Conservation (phyloP, 768 basidiomycete genomes). For the Lepiota brunneoincarnata region DNA sequence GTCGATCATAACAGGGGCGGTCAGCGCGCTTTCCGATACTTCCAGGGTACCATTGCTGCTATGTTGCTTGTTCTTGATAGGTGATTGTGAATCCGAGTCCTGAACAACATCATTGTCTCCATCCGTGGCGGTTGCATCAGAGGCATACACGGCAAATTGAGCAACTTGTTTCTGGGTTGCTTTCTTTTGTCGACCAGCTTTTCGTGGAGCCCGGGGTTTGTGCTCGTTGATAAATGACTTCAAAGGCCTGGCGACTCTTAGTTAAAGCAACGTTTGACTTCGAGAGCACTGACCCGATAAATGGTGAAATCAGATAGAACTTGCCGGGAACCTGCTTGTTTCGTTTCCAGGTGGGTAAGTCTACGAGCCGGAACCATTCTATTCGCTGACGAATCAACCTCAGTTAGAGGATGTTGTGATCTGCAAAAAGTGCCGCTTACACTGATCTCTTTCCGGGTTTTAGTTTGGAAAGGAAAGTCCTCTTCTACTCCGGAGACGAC, state of each 20-base stretch:
- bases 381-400: constrained; percentile 64
- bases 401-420: constrained; percentile 15
- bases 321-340: constrained; percentile 68
- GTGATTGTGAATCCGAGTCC: constrained; percentile 68
- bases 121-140: constrained; percentile 11
- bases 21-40: constrained; percentile 54
- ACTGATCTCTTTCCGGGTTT: constrained; percentile 97
- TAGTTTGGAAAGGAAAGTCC: constrained; percentile 85
- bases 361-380: constrained; percentile 88
- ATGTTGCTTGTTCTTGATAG: constrained; percentile 33
- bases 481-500: constrained; percentile 88
- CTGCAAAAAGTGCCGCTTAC: constrained; percentile 42
- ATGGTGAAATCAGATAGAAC: constrained; percentile 94
- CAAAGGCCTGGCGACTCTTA: constrained; percentile 41
- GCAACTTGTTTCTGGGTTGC: constrained; percentile 7
- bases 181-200: constrained; percentile 28
- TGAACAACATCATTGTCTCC: constrained; percentile 36
- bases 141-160: constrained; percentile 11
- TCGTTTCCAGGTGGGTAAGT: constrained; percentile 92
- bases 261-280: constrained; percentile 9
- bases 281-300: constrained; percentile 65
- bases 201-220: constrained; percentile 43
- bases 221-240: constrained; percentile 67
- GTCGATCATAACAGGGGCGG: constrained; percentile 34
- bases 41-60: constrained; percentile 62